These are phyloP conservation scores for Leishmania aethiopica DNA, from an alignment of 208 protist genomes.

Conservation along the genomic window DNA sequence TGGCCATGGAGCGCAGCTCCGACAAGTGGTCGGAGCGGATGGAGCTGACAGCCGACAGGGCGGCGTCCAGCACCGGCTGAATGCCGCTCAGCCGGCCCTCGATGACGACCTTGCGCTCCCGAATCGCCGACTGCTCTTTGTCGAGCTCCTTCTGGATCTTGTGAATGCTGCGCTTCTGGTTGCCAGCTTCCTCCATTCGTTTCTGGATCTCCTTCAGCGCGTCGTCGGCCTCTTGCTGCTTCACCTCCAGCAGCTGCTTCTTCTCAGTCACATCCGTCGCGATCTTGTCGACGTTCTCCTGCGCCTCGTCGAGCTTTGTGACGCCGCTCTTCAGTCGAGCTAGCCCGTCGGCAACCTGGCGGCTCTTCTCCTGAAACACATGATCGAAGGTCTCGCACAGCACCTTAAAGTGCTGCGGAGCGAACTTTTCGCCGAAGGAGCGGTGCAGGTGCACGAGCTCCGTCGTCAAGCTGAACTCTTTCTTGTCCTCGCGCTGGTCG, in stretches of 20 bases:
- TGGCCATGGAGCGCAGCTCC: conserved; percentile 96
- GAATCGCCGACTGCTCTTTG: conserved; percentile 92
- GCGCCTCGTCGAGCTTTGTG: conserved; percentile 95
- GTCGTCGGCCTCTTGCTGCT: conserved; percentile 95
- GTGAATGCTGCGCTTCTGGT: conserved; percentile 95
- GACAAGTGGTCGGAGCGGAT: conserved; percentile 94
- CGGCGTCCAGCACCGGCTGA: conserved; percentile 95
- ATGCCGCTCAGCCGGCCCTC: conserved; percentile 94
- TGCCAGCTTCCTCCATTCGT: conserved; percentile 94
- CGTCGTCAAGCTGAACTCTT: conserved; percentile 87
- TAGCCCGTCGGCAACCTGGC: conserved; percentile 69
- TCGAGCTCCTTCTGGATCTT: conserved; percentile 91
- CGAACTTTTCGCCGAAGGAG: conserved; percentile 67
- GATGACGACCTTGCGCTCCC: conserved; percentile 90
- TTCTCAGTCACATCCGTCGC: conserved; percentile 91
- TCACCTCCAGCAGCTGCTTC: conserved; percentile 88
- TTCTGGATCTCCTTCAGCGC: conserved; percentile 96
- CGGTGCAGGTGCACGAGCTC: conserved; percentile 91
- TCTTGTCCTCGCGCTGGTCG: conserved; percentile 74
- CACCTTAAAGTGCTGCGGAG: conserved; percentile 93
- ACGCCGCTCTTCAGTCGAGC: conserved; percentile 91
- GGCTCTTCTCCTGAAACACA: conserved; percentile 87
- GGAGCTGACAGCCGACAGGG: conserved; percentile 92
- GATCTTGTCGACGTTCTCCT: conserved; percentile 94
- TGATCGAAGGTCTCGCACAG: conserved; percentile 90